Percentiles rank a stretch among this genome's conserved stretches.
Conservation (phyloP, 2,329 filamentous ascomycete genomes). For the Blastomyces parvus region DNA sequence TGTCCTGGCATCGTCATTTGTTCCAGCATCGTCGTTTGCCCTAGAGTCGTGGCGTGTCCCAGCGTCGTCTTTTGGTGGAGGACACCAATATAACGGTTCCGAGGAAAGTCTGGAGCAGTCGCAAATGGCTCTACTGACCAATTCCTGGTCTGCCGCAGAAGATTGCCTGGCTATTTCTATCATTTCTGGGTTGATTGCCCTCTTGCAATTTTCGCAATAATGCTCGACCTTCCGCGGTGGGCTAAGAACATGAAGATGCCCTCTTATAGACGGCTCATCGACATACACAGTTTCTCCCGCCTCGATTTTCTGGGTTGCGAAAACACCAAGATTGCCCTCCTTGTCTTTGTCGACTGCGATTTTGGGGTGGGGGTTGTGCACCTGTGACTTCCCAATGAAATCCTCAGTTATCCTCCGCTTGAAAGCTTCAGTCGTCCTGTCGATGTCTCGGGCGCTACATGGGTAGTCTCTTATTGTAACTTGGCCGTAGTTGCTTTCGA, state of each 20-base stretch:
- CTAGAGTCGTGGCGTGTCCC: background rate
- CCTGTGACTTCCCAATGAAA: conserved; percentile 17
- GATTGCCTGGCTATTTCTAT: background rate
- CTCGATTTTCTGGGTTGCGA: conserved; percentile 22
- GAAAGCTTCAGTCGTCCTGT: conserved; percentile 16
- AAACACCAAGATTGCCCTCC: conserved; percentile 19
- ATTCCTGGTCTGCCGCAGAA: background rate
- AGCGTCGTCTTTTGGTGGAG: background rate
- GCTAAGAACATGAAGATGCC: conserved; percentile 21
- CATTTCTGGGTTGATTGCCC: conserved; percentile 1
- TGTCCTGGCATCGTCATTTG: background rate
- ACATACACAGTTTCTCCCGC: conserved; percentile 22
- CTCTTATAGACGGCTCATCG: conserved; percentile 30
- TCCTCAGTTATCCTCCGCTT: conserved; percentile 19
- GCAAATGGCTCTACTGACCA: background rate
- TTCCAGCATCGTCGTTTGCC: background rate
- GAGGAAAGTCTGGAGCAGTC: conserved; percentile 3
- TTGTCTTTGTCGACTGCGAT: conserved; percentile 9
- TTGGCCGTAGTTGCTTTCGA: conserved; percentile 21
- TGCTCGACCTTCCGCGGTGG: conserved; percentile 6
- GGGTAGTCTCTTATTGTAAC: conserved; percentile 21
- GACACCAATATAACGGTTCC: conserved; percentile 10
- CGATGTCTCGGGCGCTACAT: conserved; percentile 21
- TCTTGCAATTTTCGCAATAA: conserved; percentile 26
- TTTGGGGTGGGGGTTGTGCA: conserved; percentile 12